Evolutionary conservation across 495 filamentous ascomycete genomes (phyloP).

Genomic region (Darksidea phi): DNA sequence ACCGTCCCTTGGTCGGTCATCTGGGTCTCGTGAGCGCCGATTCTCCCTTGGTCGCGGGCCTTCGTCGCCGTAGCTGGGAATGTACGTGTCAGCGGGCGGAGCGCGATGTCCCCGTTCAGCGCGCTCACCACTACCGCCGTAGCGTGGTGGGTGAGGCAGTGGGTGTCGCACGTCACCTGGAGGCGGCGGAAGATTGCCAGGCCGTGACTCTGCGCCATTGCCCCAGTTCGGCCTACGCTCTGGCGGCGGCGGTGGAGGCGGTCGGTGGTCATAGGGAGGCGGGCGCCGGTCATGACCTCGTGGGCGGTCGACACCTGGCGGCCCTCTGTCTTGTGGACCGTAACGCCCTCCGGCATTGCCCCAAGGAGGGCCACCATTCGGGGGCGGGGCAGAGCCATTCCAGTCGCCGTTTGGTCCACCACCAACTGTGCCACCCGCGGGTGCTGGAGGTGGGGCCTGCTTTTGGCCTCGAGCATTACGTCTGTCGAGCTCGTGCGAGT

Average conservation of each 20-base stretch:
- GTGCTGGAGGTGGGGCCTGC: conserved; percentile 78
- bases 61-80: conserved; percentile 37
- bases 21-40: conserved; percentile 30
- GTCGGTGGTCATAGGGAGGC: conserved; percentile 38
- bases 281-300: conserved; percentile 29
- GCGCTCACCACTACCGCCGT: conserved; percentile 18
- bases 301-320: conserved; percentile 23
- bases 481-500: conserved; percentile 93
- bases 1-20: conserved; percentile 29
- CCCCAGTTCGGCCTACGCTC: conserved; percentile 29
- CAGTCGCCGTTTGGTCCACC: conserved; percentile 66
- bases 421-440: conserved; percentile 83
- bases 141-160: conserved; percentile 33
- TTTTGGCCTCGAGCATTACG: conserved; percentile 80
- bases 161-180: conserved; percentile 33
- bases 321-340: conserved; percentile 28
- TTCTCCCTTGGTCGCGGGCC: conserved; percentile 4
- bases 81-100: conserved; percentile 37
- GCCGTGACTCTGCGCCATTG: conserved; percentile 8
- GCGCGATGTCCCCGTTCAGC: conserved; percentile 11
- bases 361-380: conserved; percentile 16
- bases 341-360: conserved; percentile 30
- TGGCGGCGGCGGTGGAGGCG: conserved; percentile 35
- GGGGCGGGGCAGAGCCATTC: conserved; percentile 44
- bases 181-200: conserved; percentile 26